These are phyloP conservation scores for Nicotiana rustica DNA, from an alignment of 305 asterid species.

Conservation along the genomic window DNA sequence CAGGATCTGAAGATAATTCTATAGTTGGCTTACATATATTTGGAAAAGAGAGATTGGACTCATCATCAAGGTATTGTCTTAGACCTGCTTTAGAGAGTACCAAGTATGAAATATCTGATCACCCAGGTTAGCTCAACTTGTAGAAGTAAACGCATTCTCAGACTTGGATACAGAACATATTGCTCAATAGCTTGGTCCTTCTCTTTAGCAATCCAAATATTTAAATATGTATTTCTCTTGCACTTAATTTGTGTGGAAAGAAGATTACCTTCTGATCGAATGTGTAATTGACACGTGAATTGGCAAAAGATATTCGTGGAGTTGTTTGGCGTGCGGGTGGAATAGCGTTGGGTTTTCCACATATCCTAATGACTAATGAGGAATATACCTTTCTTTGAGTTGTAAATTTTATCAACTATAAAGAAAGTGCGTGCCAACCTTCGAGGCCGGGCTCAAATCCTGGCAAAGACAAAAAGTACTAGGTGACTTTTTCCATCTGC, in stretches of 20 bases:
- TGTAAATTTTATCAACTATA: too few relatives aligned
- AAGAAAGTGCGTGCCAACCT: too few relatives aligned
- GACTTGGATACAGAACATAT: not conserved
- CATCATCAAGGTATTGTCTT: slow-evolving; percentile 61
- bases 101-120: not conserved
- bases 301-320: not conserved
- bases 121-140: not conserved
- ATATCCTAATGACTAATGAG: not conserved
- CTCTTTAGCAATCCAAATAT: not conserved
- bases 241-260: not conserved
- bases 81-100: not conserved
- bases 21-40: slow-evolving; percentile 78
- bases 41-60: slow-evolving; percentile 53
- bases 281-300: not conserved
- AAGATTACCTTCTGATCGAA: not conserved
- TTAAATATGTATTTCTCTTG: not conserved
- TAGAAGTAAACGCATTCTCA: not conserved
- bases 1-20: slow-evolving; percentile 56
- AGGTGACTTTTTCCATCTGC: too few relatives aligned
- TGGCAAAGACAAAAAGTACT: too few relatives aligned
- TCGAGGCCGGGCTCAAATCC: too few relatives aligned
- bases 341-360: not conserved
- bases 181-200: not conserved
- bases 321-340: not conserved
- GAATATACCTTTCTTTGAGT: not conserved